phyloP scores from a whole-genome alignment of 345 rosid genomes.

The Boechera stricta region DNA sequence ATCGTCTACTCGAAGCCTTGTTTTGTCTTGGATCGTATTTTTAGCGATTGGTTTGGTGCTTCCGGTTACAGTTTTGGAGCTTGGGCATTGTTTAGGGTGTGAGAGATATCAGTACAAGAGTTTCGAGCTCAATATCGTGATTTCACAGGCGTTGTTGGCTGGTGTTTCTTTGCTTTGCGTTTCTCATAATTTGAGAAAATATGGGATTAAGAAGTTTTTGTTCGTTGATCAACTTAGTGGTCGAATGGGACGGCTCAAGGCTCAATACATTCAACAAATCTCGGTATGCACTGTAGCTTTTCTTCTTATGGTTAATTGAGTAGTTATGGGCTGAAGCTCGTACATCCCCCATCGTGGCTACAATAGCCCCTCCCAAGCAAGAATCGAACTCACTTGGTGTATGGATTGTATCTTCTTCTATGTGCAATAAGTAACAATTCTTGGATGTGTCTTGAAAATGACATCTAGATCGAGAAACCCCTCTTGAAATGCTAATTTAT shows the following conservation, averaged over 20 bases:
- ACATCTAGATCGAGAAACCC: no score
- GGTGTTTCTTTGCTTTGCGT: constrained; percentile 78
- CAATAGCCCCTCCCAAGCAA: no score
- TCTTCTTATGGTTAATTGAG: no score
- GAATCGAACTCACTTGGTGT: no score
- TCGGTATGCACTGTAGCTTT: constrained; percentile 47
- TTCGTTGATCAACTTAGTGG: constrained; percentile 77
- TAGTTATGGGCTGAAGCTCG: no score
- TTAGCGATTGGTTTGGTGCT: constrained; percentile 58
- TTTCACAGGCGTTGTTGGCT: constrained; percentile 81
- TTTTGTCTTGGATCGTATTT: constrained; percentile 71
- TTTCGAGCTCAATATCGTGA: constrained; percentile 76
- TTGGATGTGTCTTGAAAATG: no score
- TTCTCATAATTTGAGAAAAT: constrained; percentile 79
- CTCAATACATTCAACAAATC: constrained; percentile 65
- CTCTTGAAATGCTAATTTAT: no score
- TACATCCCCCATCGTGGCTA: no score
- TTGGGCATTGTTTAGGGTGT: constrained; percentile 60
- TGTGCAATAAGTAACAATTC: no score
- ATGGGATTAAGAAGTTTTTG: constrained; percentile 71
- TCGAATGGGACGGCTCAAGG: constrained; percentile 55
- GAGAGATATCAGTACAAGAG: constrained; percentile 63
- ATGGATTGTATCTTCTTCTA: no score
- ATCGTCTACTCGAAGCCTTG: constrained; percentile 52
- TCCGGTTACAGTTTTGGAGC: constrained; percentile 71